Evolutionary conservation across 768 basidiomycete genomes (phyloP).

Genomic region (Heimioporus sp.): DNA sequence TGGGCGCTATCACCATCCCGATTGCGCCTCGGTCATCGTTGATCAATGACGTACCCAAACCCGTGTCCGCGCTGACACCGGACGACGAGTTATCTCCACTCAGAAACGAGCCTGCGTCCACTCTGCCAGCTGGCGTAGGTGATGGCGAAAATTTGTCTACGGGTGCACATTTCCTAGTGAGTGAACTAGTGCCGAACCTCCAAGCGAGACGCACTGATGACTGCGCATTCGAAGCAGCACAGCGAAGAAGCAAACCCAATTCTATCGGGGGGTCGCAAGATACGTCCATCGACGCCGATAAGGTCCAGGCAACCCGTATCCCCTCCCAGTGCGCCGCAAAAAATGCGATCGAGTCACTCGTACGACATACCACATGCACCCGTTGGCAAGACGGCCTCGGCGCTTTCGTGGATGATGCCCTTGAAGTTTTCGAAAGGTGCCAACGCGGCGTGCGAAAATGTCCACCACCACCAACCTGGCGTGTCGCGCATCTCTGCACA

Average conservation of each 20-base stretch:
- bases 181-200: constrained; percentile 7
- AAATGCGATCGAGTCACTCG: constrained; percentile 18
- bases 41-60: constrained; percentile 14
- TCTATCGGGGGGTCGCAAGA: neutral
- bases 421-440: constrained; percentile 10
- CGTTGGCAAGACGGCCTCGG: constrained; percentile 19
- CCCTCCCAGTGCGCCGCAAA: constrained; percentile 26
- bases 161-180: constrained; percentile 13
- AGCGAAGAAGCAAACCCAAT: neutral
- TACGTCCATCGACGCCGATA: constrained; percentile 19
- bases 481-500: constrained; percentile 4
- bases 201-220: constrained; percentile 4
- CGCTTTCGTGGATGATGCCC: constrained; percentile 29
- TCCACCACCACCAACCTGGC: neutral
- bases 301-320: constrained; percentile 14
- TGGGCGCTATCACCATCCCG: neutral
- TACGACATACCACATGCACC: constrained; percentile 3
- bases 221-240: constrained; percentile 5
- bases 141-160: constrained; percentile 11
- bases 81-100: constrained; percentile 32
- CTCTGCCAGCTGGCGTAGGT: constrained; percentile 6
- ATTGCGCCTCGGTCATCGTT: constrained; percentile 3
- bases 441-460: constrained; percentile 1
- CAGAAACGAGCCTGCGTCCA: constrained; percentile 7
- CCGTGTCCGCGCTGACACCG: constrained; percentile 21